These are phyloP conservation scores for Boletellus ananiceps DNA, from an alignment of 768 basidiomycete genomes.

Conservation along the genomic window DNA sequence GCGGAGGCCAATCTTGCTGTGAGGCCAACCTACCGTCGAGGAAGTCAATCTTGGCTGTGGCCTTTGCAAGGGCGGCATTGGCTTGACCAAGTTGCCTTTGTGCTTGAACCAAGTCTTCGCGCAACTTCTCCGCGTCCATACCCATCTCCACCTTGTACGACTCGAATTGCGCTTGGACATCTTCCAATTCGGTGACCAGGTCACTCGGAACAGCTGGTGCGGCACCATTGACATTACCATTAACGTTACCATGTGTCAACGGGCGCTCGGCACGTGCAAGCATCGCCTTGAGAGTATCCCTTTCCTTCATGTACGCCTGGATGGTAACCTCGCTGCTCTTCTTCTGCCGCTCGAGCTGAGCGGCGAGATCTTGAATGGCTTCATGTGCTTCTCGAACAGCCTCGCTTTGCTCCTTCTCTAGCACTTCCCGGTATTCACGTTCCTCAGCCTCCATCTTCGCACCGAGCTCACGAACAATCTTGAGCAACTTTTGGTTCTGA, in stretches of 20 bases:
- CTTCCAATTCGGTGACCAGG: conserved; percentile 56
- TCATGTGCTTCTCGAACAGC: conserved; percentile 87
- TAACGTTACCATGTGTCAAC: conserved; percentile 17
- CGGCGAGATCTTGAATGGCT: conserved; percentile 72
- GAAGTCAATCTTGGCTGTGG: conserved; percentile 77
- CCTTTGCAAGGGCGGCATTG: conserved; percentile 69
- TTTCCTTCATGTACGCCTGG: conserved; percentile 80
- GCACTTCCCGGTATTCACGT: conserved; percentile 61
- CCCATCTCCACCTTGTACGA: conserved; percentile 77
- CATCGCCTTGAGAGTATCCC: conserved; percentile 79
- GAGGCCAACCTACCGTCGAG: conserved; percentile 53
- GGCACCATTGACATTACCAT: conserved; percentile 32
- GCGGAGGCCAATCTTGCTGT: too few relatives aligned
- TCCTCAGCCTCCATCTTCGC: conserved; percentile 83
- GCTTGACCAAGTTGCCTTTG: conserved; percentile 67
- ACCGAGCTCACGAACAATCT: conserved; percentile 78
- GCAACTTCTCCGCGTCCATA: conserved; percentile 63
- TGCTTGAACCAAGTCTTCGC: conserved; percentile 62
- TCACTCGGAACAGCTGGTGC: conserved; percentile 31
- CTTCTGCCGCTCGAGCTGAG: conserved; percentile 76
- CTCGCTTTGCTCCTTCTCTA: conserved; percentile 71
- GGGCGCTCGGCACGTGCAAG: conserved; percentile 48
- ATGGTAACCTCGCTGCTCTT: conserved; percentile 64
- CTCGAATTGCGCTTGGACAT: conserved; percentile 78
- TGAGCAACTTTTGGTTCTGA: conserved; percentile 87